phyloP scores from a whole-genome alignment of 345 rosid genomes.

The Stellera chamaejasme region DNA sequence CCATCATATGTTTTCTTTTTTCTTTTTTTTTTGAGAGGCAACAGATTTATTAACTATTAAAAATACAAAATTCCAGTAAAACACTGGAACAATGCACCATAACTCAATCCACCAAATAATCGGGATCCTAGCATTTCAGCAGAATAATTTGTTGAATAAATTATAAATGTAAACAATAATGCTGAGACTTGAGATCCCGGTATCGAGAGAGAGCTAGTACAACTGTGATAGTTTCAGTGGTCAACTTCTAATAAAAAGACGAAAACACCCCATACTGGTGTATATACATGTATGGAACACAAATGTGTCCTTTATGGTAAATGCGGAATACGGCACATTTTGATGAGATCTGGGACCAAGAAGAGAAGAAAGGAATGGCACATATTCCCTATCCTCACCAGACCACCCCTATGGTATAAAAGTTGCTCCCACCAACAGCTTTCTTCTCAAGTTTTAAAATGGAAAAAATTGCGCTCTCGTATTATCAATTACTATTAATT shows the following conservation, averaged over 20 bases:
- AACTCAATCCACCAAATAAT: too few species aligned
- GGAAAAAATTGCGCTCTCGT: too few species aligned
- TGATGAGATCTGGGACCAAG: conserved; percentile 30
- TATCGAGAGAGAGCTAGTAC: conserved; percentile 10
- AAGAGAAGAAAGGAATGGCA: conserved; percentile 8
- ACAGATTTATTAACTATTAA: not conserved
- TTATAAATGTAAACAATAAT: too few species aligned
- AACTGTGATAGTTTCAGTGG: conserved; percentile 2
- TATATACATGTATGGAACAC: not conserved
- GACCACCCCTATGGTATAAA: not conserved
- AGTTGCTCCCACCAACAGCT: not conserved
- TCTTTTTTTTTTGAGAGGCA: not conserved
- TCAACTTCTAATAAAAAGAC: conserved; percentile 12
- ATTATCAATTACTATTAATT: too few species aligned
- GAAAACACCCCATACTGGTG: conserved; percentile 7
- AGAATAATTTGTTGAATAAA: too few species aligned
- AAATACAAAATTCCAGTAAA: too few species aligned
- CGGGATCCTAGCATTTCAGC: too few species aligned
- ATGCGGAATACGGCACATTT: not conserved
- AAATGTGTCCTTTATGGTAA: conserved; percentile 16
- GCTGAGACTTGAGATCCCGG: too few species aligned
- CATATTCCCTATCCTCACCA: conserved; percentile 17
- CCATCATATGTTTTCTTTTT: too few species aligned
- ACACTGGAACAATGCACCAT: too few species aligned
- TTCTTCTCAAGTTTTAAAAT: conserved; percentile 8